Percentiles rank a stretch among this genome's conserved stretches.
Evolutionary conservation across 1,284 basidiomycete genomes (phyloP).

Genomic region (Irpex sp.): DNA sequence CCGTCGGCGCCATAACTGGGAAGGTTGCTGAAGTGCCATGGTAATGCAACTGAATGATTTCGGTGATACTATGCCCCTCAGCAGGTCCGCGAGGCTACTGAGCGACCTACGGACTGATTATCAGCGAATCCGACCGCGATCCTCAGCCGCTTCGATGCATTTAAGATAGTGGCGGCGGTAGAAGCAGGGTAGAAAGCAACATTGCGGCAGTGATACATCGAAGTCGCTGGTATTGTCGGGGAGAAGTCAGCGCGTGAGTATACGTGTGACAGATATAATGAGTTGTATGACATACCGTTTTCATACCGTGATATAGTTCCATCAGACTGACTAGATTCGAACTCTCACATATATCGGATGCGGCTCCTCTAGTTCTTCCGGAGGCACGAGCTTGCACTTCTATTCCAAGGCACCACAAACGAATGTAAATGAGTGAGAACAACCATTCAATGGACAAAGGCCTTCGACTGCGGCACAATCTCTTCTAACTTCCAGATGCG

Average conservation of each 20-base stretch:
- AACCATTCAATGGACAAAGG: neutral
- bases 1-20: neutral
- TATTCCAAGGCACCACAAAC: neutral
- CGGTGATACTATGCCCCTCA: neutral
- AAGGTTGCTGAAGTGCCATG: neutral
- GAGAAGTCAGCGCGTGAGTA: neutral
- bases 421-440: neutral
- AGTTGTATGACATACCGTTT: neutral
- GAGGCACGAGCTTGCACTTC: neutral
- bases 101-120: neutral
- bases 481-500: neutral
- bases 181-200: neutral
- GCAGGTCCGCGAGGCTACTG: neutral
- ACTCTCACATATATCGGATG: slow-evolving; percentile 1
- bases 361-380: neutral
- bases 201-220: neutral
- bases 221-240: neutral
- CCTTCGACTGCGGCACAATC: neutral
- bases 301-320: neutral
- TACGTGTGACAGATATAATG: neutral
- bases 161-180: neutral
- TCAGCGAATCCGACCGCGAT: neutral
- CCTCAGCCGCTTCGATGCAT: neutral
- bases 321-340: neutral
- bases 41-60: neutral